A percentile compares a stretch with the other conserved stretches of the same genome.
These are phyloP conservation scores for Penicillium maclennaniae DNA, from an alignment of 495 filamentous ascomycete genomes.

Conservation along the genomic window DNA sequence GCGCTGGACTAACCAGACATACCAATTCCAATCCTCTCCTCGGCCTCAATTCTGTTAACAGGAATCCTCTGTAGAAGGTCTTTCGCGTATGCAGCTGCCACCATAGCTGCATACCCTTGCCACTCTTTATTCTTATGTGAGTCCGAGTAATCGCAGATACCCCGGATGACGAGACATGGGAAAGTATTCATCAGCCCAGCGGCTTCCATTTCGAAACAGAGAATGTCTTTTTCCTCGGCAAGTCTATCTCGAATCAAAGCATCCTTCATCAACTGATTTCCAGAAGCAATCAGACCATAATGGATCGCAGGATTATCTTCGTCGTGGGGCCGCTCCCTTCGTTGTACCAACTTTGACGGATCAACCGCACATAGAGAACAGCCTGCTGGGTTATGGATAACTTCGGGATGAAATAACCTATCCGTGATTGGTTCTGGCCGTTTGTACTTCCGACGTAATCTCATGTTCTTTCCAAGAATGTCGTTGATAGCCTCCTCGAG, in stretches of 20 bases:
- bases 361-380: too few relatives aligned
- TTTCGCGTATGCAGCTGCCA: slow-evolving; percentile 20
- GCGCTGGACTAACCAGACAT: too few relatives aligned
- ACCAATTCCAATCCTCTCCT: too few relatives aligned
- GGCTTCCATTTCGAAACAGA: slow-evolving; percentile 31
- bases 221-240: background rate
- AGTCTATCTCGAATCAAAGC: background rate
- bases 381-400: too few relatives aligned
- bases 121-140: slow-evolving; percentile 5
- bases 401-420: background rate
- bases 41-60: too few relatives aligned
- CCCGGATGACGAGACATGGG: slow-evolving; percentile 12
- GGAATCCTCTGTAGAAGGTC: slow-evolving; percentile 20
- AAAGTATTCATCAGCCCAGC: slow-evolving; percentile 25
- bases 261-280: slow-evolving; percentile 13
- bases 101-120: background rate
- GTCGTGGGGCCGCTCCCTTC: slow-evolving; percentile 14
- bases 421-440: background rate
- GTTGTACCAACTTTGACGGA: too few relatives aligned
- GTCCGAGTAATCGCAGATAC: slow-evolving; percentile 35
- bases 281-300: slow-evolving; percentile 22
- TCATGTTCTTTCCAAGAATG: slow-evolving; percentile 7
- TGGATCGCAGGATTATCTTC: slow-evolving; percentile 7
- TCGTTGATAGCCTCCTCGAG: slow-evolving; percentile 1
- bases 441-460: background rate